Evolutionary conservation across 2,329 filamentous ascomycete species (phyloP).

Genomic region (Paraphaeosphaeria minitans): DNA sequence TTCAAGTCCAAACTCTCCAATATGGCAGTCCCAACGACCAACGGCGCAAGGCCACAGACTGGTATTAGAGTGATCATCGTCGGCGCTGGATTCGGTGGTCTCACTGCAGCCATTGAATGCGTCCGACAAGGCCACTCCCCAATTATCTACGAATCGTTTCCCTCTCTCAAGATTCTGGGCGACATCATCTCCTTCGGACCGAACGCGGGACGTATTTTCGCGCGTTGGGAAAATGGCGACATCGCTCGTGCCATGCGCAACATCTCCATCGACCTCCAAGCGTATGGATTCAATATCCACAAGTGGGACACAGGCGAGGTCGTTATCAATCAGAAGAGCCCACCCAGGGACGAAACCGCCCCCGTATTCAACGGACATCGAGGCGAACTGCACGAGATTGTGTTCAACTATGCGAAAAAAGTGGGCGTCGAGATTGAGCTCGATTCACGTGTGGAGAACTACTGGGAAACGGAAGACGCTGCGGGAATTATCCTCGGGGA

Average conservation of each 20-base stretch:
- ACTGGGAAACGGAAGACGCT: conserved; percentile 59
- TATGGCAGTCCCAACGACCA: conserved; percentile 27
- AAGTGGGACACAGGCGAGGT: conserved; percentile 65
- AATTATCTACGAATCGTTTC: conserved; percentile 63
- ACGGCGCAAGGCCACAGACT: conserved; percentile 39
- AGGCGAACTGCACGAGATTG: conserved; percentile 64
- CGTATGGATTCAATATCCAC: conserved; percentile 66
- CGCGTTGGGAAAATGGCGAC: conserved; percentile 60
- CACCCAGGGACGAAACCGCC: conserved; percentile 52
- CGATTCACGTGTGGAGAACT: conserved; percentile 57
- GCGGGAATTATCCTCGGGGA: conserved; percentile 59
- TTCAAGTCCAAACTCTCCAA: conserved; percentile 22
- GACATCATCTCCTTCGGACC: conserved; percentile 68
- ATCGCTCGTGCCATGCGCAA: conserved; percentile 55
- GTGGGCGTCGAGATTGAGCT: conserved; percentile 62
- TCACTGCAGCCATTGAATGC: conserved; percentile 68
- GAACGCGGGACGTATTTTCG: conserved; percentile 66
- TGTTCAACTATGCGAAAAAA: conserved; percentile 63
- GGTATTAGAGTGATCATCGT: conserved; percentile 61
- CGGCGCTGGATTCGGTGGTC: conserved; percentile 62
- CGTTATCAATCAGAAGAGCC: conserved; percentile 60
- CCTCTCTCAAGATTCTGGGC: conserved; percentile 62
- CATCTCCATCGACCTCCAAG: conserved; percentile 58
- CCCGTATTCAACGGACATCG: conserved; percentile 66
- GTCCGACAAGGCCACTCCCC: conserved; percentile 65